These are phyloP conservation scores for Tieghemiomyces parasiticus DNA, from an alignment of 192 early-diverging fungal species.

Conservation along the genomic window DNA sequence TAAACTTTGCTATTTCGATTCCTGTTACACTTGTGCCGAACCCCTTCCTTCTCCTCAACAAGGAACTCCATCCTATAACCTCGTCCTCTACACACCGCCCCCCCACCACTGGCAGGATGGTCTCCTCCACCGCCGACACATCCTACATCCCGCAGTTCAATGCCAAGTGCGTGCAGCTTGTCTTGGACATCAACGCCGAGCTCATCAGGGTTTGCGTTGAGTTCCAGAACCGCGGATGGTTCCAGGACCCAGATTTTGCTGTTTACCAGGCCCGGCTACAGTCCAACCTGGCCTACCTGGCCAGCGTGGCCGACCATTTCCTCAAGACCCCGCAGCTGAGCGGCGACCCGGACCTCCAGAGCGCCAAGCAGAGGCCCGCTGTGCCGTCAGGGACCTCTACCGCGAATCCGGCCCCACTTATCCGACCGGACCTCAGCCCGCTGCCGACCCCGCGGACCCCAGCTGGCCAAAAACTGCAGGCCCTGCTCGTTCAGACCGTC, in stretches of 20 bases:
- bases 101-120: background rate
- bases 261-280: conserved; percentile 49
- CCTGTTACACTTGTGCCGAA: too few species aligned
- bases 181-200: conserved; percentile 44
- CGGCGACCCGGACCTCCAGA: background rate
- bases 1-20: too few species aligned
- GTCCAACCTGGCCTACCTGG: conserved; percentile 43
- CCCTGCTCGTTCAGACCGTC: background rate
- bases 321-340: conserved; percentile 4
- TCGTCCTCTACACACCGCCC: too few species aligned
- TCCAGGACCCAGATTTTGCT: conserved; percentile 34
- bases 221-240: conserved; percentile 44
- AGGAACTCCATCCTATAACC: too few species aligned
- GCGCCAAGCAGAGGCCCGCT: too few species aligned
- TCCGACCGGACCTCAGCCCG: conserved; percentile 7
- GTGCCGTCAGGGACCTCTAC: background rate
- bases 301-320: conserved; percentile 41
- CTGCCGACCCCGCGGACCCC: conserved; percentile 16
- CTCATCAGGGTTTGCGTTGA: conserved; percentile 39
- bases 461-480: conserved; percentile 15
- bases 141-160: conserved; percentile 26
- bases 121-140: background rate
- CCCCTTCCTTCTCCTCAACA: too few species aligned
- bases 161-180: conserved; percentile 32
- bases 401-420: background rate